These are phyloP conservation scores for Naganishia sp. DNA, from an alignment of 1,284 basidiomycete genomes.

Conservation along the genomic window DNA sequence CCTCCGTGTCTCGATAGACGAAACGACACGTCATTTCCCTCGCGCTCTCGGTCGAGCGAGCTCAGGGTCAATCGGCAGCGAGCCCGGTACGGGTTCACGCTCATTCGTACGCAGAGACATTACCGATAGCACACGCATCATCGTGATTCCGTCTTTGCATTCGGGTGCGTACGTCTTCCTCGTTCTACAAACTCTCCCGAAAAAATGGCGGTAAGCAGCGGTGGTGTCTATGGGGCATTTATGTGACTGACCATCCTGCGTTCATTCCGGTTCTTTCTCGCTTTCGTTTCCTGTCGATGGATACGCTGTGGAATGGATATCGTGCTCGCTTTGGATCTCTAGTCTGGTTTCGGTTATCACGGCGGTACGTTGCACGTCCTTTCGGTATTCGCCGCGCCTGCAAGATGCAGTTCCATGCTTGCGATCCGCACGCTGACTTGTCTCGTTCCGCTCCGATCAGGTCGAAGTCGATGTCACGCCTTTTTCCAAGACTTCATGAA, in stretches of 20 bases:
- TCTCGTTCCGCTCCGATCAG: slow-evolving; percentile 53
- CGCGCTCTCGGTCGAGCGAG: too few species aligned
- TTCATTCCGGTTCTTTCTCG: neutral
- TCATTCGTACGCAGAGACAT: too few species aligned
- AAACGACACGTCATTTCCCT: slow-evolving; percentile 1
- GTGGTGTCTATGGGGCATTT: neutral
- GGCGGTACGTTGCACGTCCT: slow-evolving; percentile 59
- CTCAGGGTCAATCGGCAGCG: neutral
- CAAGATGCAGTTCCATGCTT: too few species aligned
- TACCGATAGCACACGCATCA: too few species aligned
- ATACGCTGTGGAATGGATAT: neutral
- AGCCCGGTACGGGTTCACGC: neutral
- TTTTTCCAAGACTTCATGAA: slow-evolving; percentile 92
- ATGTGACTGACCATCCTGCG: neutral
- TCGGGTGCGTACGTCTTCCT: neutral
- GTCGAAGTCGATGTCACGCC: slow-evolving; percentile 83
- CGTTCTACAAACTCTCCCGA: neutral
- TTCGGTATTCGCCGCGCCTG: neutral
- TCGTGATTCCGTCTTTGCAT: neutral
- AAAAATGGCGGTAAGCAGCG: slow-evolving; percentile 25
- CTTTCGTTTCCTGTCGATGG: neutral
- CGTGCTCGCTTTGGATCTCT: neutral
- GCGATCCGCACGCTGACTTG: neutral
- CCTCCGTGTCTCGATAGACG: neutral
- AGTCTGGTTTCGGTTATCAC: slow-evolving; percentile 67